Evolutionary conservation across 148 eudicot species (phyloP), one percentile per base, ranked within the genome.

Genomic region (Tetragonia tetragonoides): DNA sequence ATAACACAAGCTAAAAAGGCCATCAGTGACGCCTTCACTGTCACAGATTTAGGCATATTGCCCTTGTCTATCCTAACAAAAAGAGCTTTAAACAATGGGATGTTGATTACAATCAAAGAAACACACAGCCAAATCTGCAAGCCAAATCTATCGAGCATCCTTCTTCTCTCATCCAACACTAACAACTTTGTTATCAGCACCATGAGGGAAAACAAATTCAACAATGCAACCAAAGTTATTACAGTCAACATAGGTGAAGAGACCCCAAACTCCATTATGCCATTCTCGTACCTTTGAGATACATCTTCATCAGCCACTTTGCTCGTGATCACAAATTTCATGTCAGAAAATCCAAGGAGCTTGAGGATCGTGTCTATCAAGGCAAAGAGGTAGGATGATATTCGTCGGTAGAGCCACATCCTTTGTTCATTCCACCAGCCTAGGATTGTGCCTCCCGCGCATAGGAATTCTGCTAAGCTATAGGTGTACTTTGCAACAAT

Each of bases 361-460:
- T 81, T 83, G 28, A 87, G 70, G 14, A 86, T 66, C 37, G 88
- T 83, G 57, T 89, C 93, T 0, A 83, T 3, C 34, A 81, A 66
- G 49, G 95, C 93, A 18, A 95, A 88, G 66, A 92, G 77, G 73
- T 91, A 93, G 3, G 97, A 90, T 49, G 84, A 84, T 54, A 85
- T 85, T 77, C 93, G 85, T 74, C 87, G 92, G 88, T 92, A 93
- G 44, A 93, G 91, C 99, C 99, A 95, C 24, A 95, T 87, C 8
- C 99, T 87, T 79, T 91, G 96, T 39, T 90, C 96, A 59, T 95
- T 95, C 95, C 95, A 92, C 99, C 97, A 95, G 7, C 88, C 91
- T 10, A 70, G n/a, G 41, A 81, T 3, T 20, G 93, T 91, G 62
- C 99, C 96, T 24, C 89, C 88, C 0, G 77, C 76, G 65, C 66